These are phyloP conservation scores for Mucor sp. DNA, from an alignment of 371 early-diverging fungal genomes.

Conservation along the genomic window DNA sequence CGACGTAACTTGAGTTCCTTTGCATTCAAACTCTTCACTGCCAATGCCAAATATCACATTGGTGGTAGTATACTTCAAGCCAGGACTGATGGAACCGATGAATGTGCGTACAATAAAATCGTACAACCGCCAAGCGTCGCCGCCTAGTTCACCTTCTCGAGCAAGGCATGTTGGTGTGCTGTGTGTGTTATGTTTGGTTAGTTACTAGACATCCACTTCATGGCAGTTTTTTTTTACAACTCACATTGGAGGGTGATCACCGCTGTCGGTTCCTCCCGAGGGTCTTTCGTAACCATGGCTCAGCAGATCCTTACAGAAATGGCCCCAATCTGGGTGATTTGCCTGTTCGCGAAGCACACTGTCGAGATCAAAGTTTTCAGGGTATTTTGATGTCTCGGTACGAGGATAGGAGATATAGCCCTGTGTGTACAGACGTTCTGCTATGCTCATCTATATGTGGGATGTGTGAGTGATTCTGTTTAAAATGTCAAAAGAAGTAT, in stretches of 20 bases:
- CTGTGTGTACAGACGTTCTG: conserved; percentile 55
- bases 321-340: conserved; percentile 45
- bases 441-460: conserved; percentile 52
- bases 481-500: too few relatives aligned
- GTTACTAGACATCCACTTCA: neutral
- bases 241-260: conserved; percentile 56
- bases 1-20: conserved; percentile 38
- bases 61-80: conserved; percentile 62
- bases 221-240: neutral
- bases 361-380: conserved; percentile 58
- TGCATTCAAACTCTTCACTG: conserved; percentile 51
- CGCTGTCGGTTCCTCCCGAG: conserved; percentile 51
- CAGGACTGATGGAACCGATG: conserved; percentile 62
- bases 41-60: conserved; percentile 51
- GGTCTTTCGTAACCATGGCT: conserved; percentile 41
- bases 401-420: conserved; percentile 78
- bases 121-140: conserved; percentile 60
- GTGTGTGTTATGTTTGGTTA: neutral
- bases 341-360: conserved; percentile 42
- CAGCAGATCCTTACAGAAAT: conserved; percentile 34
- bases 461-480: neutral
- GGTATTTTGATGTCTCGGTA: conserved; percentile 74
- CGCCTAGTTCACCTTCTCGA: conserved; percentile 49
- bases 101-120: conserved; percentile 63
- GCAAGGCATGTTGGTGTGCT: conserved; percentile 58